Base-by-base conservation (phyloP, 2,329 filamentous ascomycete genomes). In the Tetracladium maxilliforme region DNA sequence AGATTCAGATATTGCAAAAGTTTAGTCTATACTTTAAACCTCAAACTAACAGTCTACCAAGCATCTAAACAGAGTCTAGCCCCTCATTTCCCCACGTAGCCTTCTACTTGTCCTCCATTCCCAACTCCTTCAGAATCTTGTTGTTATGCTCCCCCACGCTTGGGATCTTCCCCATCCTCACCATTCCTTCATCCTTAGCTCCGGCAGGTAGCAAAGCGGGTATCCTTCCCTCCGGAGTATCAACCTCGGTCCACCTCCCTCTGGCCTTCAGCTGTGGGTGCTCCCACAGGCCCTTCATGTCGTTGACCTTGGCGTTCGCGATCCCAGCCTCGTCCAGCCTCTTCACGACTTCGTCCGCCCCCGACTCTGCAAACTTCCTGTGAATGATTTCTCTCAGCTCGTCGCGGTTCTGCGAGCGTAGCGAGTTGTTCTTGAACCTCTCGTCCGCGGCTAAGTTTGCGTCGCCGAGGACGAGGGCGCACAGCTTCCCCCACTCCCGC, bases 271-370 rank as follows among this genome's bases (percentile, higher is more conserved):
- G 47, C 31, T 68, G 64, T 2, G 56, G 56, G 31, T 70, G 64
- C 1, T 56, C 41, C 64, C 64, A 68, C 1, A 69, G 49, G 4
- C 49, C 59, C 8, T 58, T 45, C 60, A 70, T 64, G 22, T 63
- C 54, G 27, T 64, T 67, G 13, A 69, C 51, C 18, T 53, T 62
- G 4, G 63, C 61, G 33, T 69, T 69, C 1, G 65, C 64, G 22
- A 69, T 65, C 0, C 51, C 49, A 0, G 58, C 59, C 3, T 38
- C 39, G 24, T 69, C 60, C 12, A 68, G 43, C 14, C 44, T 48
- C 10, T 36, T 33, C 6, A 61, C 38, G 0, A 57, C 53, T 26
- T 59, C 46, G 3, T 51, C 45, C 0, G 54, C 47, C 0, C 48
- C 49, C 8, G 51, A 36, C 1, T 27, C 29, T 3, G 46, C 39